Evolutionary conservation across 208 protist genomes (phyloP), one percentile per base, ranked within the genome.

Genomic region (Leishmania arabica): DNA sequence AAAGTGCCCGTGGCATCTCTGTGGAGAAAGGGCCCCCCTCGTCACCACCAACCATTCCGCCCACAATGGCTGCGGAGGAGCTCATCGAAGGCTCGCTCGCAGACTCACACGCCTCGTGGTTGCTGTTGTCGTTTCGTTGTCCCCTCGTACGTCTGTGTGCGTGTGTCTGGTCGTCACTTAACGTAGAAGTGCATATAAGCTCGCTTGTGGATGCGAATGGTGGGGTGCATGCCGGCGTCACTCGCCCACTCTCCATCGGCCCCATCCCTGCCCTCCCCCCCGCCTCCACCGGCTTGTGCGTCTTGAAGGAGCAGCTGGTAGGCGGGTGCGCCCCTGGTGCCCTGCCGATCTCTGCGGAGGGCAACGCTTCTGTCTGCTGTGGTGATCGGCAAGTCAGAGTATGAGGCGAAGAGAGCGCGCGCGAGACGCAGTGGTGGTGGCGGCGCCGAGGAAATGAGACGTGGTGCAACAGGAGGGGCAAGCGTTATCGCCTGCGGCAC

Each of bases 111-210:
- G n/a, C 66, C 31, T 62, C 51, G 47, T 70, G n/a, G 56, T 19
- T 49, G 56, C 54, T 69, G 31, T 56, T 77, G 47, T 75, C 17
- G 54, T 37, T 83, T 21, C n/a, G 31, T 77, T 60, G 47, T 21
- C 13, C 62, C 31, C 68, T 34, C 5, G 40, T 17, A 73, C 19
- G 68, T n/a, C 40, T 62, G 47, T 64, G 31, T 76, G 72, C 34
- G 34, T 76, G 69, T 71, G 6, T 27, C 27, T 54, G 40, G 62
- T 34, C 31, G 7, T 73, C 27, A 31, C 24, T 13, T 73, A n/a
- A 47, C 69, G 3, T 34, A 1, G 45, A 68, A 68, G 62, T 13
- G 31, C 62, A 31, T 40, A 68, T 34, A 9, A 68, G 31, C 15
- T 68, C 62, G 3, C 62, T 21, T 68, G 31, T 40, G 31, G 31